Base-by-base conservation (phyloP, 208 protist species). In the Phytomonas francai region DNA sequence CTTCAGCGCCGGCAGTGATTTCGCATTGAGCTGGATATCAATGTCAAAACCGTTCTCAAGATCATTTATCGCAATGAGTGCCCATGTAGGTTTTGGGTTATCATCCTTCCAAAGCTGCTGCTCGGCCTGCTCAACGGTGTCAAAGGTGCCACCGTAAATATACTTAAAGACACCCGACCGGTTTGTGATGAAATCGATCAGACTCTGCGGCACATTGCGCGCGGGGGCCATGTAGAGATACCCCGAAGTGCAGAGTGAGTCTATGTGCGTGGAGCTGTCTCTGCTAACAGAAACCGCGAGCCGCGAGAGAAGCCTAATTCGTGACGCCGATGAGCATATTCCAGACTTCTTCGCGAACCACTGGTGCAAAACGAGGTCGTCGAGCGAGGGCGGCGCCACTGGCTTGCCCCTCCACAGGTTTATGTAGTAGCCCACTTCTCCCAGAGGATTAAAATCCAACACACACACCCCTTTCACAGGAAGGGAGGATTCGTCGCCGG, bases 91-190 rank as follows among this genome's bases (percentile, higher is more conserved):
- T 88, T 67, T 16, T 72, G 29, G 12, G 83, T 70, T 30, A 84
- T 70, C 30, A 5, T 27, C 25, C 2, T 80, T 58, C 30, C 65
- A 59, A 0, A 25, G 63, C 63, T 83, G 69, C 29, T 80, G 82
- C 49, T 88, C 84, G 11, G 54, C 74, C n/a, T n/a, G n/a, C n/a
- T n/a, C n/a, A 16, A 89, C 77, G 0, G 84, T 87, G 4, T 77
- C 80, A 49, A 88, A 91, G 25, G 63, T 78, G 42, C 87, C 87
- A 62, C 80, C 84, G 70, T 89, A 83, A 31, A 89, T 74, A 65
- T 88, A 85, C 25, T 49, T 36, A 34, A 88, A 88, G 67, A 84
- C 61, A 7, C 25, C 29, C 16, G 39, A 81, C 42, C 56, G 63
- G 30, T 49, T 54, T 7, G 65, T 66, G 29, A 88, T 63, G 74